A percentile compares a stretch with the other conserved stretches of the same genome.
Conservation (phyloP, 495 filamentous ascomycete genomes). For the Pseudevernia furfuracea region DNA sequence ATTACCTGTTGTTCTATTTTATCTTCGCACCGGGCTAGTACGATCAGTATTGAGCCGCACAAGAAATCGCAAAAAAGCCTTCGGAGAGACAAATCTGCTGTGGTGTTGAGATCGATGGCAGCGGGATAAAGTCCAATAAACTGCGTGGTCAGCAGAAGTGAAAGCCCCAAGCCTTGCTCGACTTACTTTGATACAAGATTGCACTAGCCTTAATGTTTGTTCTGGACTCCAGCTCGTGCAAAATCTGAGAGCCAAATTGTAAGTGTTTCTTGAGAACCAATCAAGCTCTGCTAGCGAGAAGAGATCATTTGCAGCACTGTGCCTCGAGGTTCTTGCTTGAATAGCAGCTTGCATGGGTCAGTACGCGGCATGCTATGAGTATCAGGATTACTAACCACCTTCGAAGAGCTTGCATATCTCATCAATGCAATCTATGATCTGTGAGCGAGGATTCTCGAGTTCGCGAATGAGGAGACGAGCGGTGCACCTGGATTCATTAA, state of each 20-base stretch:
- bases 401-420: conserved; percentile 59
- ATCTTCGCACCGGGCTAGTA: conserved; percentile 58
- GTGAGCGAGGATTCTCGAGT: conserved; percentile 30
- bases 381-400: conserved; percentile 39
- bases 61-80: conserved; percentile 64
- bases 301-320: conserved; percentile 27
- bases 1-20: conserved; percentile 44
- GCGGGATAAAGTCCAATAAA: conserved; percentile 55
- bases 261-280: conserved; percentile 74
- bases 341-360: conserved; percentile 35
- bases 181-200: conserved; percentile 45
- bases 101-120: conserved; percentile 35
- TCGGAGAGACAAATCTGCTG: conserved; percentile 48
- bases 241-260: conserved; percentile 61
- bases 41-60: conserved; percentile 48
- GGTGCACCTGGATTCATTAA: conserved; percentile 34
- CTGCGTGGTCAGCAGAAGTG: conserved; percentile 22
- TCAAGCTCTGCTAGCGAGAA: conserved; percentile 59
- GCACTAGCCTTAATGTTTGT: conserved; percentile 48
- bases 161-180: background rate
- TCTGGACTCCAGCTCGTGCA: conserved; percentile 47
- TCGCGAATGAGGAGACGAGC: conserved; percentile 53
- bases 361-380: background rate
- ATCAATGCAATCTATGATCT: conserved; percentile 28
- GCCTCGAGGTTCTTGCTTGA: conserved; percentile 37